A percentile compares a stretch with the other conserved stretches of the same genome.
Evolutionary conservation across 192 early-diverging fungal species (phyloP).

Genomic region (Obelidium mucronatum): DNA sequence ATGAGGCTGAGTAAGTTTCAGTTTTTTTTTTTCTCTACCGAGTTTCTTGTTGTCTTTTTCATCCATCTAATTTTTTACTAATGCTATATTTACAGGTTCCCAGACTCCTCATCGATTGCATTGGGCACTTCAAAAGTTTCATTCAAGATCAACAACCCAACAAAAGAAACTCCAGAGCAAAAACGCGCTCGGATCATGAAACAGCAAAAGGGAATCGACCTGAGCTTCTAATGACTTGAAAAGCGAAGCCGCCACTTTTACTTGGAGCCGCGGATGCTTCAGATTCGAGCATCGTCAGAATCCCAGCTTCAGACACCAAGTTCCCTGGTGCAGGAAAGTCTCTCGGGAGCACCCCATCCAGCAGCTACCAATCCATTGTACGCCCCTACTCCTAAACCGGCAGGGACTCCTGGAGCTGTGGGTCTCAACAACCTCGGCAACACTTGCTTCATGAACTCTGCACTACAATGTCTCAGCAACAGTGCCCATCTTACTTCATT

Average conservation of each 20-base stretch:
- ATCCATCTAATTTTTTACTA: neutral
- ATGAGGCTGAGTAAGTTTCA: neutral
- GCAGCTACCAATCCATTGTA: neutral
- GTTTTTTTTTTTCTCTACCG: neutral
- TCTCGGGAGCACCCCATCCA: neutral
- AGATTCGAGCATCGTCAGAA: conserved; percentile 2
- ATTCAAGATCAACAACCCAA: neutral
- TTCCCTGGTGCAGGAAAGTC: conserved; percentile 15
- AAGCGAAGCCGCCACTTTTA: conserved; percentile 6
- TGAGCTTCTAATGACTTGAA: neutral
- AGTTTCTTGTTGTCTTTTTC: neutral
- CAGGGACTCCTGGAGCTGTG: conserved; percentile 29
- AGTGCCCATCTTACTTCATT: conserved; percentile 55
- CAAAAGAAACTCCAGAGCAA: conserved; percentile 23
- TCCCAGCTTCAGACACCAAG: conserved; percentile 6
- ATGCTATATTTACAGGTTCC: neutral
- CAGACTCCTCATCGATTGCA: neutral
- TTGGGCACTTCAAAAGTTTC: neutral
- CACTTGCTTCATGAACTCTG: conserved; percentile 93
- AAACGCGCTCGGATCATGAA: conserved; percentile 14
- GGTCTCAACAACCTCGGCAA: conserved; percentile 88
- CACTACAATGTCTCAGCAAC: conserved; percentile 87
- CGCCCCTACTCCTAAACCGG: neutral
- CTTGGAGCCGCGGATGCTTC: conserved; percentile 17
- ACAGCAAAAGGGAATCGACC: neutral